phyloP scores from a whole-genome alignment of 495 filamentous ascomycete species.

The Gamarada debralockiae region DNA sequence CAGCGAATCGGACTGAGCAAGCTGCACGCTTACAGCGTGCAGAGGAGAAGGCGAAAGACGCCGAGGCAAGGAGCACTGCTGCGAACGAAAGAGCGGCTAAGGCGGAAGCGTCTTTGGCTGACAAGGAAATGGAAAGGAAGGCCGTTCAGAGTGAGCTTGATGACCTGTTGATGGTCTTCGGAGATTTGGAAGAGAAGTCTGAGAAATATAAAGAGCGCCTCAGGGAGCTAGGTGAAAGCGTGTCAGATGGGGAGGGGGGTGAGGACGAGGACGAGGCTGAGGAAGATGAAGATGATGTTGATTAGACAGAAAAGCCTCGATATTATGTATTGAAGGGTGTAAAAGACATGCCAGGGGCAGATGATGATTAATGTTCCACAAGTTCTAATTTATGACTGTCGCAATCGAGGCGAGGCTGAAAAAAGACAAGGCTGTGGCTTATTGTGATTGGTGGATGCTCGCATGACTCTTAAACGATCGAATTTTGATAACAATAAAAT shows the following conservation, averaged over 20 bases:
- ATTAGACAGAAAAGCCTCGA: slow-evolving; percentile 1
- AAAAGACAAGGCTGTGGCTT: background rate
- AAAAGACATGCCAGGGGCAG: too few species aligned
- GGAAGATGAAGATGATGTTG: slow-evolving; percentile 46
- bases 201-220: slow-evolving; percentile 74
- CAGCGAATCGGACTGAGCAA: slow-evolving; percentile 43
- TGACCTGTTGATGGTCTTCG: slow-evolving; percentile 82
- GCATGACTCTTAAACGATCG: background rate
- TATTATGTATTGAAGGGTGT: too few species aligned
- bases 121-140: slow-evolving; percentile 63
- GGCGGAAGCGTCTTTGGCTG: slow-evolving; percentile 32
- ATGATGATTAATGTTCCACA: too few species aligned
- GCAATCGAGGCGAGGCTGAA: background rate
- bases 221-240: slow-evolving; percentile 64
- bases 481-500: slow-evolving; percentile 1
- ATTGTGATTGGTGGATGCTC: background rate
- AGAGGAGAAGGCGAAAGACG: slow-evolving; percentile 25
- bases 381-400: too few species aligned
- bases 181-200: slow-evolving; percentile 84
- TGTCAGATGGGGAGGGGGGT: slow-evolving; percentile 77
- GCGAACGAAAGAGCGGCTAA: slow-evolving; percentile 18
- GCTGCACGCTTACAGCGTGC: slow-evolving; percentile 32
- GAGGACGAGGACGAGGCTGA: slow-evolving; percentile 62
- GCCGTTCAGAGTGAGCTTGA: slow-evolving; percentile 69
- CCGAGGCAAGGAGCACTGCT: slow-evolving; percentile 28